A percentile compares a stretch with the other conserved stretches of the same genome.
Evolutionary conservation across 1,284 basidiomycete species (phyloP).

Genomic region (Sanghuangporus sanghuang): DNA sequence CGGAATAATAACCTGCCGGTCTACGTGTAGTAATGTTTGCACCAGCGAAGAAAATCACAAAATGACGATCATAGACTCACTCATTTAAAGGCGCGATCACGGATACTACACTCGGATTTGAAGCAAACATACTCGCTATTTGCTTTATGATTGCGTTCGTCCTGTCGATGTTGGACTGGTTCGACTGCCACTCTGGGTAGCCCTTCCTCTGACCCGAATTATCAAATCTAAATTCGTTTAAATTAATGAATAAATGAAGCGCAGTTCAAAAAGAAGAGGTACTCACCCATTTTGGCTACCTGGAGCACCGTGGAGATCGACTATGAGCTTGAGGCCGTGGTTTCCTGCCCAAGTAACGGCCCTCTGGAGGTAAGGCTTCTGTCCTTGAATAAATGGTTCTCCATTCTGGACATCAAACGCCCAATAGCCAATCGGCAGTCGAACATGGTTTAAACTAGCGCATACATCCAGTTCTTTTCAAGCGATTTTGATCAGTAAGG

Average conservation of each 20-base stretch:
- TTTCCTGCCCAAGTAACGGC: conserved; percentile 78
- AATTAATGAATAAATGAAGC: background rate
- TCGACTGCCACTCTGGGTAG: conserved; percentile 67
- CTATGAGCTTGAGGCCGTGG: conserved; percentile 74
- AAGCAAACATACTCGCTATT: conserved; percentile 57
- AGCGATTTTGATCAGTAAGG: conserved; percentile 14
- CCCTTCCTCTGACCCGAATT: conserved; percentile 74
- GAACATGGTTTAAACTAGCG: conserved; percentile 73
- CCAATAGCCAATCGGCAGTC: conserved; percentile 90
- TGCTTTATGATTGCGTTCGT: conserved; percentile 65
- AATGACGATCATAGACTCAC: conserved; percentile 33
- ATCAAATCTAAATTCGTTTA: conserved; percentile 58
- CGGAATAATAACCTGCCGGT: conserved; percentile 66
- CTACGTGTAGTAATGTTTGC: conserved; percentile 33
- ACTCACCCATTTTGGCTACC: conserved; percentile 78
- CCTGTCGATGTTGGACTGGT: conserved; percentile 61
- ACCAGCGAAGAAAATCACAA: background rate
- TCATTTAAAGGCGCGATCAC: conserved; percentile 76
- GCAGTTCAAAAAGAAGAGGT: background rate
- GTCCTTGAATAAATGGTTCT: conserved; percentile 84
- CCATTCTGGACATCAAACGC: conserved; percentile 78
- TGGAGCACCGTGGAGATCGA: conserved; percentile 82
- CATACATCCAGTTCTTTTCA: background rate
- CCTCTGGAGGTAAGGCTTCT: conserved; percentile 64
- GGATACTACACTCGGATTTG: conserved; percentile 53